Evolutionary conservation across 2,329 filamentous ascomycete genomes (phyloP).

Genomic region (Fusarium floridanum): DNA sequence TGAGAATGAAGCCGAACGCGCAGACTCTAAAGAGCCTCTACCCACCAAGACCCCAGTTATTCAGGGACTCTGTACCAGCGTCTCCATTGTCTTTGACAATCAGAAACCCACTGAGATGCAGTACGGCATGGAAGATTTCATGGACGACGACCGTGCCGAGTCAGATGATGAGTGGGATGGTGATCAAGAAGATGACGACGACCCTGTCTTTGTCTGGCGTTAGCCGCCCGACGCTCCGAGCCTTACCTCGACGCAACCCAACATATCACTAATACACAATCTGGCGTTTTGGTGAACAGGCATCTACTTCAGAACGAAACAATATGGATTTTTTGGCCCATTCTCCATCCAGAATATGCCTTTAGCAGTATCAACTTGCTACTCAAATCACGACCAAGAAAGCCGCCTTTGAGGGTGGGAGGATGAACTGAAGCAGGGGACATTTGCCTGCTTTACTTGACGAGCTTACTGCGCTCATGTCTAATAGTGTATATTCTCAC

Average conservation of each 20-base stretch:
- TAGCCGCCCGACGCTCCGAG: constrained; percentile 7
- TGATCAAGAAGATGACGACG: constrained; percentile 64
- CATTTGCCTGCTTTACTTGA: neutral
- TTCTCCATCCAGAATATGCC: neutral
- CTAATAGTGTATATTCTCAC: constrained; percentile 3
- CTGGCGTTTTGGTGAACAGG: neutral
- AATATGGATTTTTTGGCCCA: neutral
- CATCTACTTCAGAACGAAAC: neutral
- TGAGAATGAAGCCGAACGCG: constrained; percentile 19
- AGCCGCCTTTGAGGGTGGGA: neutral
- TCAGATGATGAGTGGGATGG: constrained; percentile 71
- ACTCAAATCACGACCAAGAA: neutral
- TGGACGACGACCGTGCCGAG: constrained; percentile 69
- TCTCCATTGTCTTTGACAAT: constrained; percentile 82
- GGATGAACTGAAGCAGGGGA: neutral
- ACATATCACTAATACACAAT: neutral
- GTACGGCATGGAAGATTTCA: constrained; percentile 79
- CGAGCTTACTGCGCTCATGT: neutral
- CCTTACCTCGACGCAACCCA: neutral
- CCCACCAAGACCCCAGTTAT: constrained; percentile 58
- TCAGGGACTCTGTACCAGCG: constrained; percentile 78
- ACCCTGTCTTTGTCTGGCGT: constrained; percentile 48
- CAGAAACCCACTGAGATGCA: constrained; percentile 77
- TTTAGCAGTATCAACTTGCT: neutral
- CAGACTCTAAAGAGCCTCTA: constrained; percentile 5